Evolutionary conservation across 257 asterid species (phyloP).

Genomic region (Ocimum tenuiflorum): DNA sequence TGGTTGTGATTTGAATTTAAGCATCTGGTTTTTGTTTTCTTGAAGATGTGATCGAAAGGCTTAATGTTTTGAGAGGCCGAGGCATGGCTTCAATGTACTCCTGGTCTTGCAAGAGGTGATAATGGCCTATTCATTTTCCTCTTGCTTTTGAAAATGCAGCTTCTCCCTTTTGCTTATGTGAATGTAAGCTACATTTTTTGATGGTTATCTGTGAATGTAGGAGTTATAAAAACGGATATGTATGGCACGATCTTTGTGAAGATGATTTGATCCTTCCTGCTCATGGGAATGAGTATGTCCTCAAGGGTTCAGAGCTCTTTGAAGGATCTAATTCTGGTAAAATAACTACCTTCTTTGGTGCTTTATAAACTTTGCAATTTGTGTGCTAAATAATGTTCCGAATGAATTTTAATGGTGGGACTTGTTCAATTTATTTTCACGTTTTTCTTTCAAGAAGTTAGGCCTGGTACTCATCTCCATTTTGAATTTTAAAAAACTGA

Average conservation of each 20-base stretch:
- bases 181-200: background rate
- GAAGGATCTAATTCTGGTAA: constrained; percentile 57
- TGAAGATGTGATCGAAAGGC: constrained; percentile 87
- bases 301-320: constrained; percentile 91
- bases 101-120: constrained; percentile 99
- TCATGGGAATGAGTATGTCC: constrained; percentile 83
- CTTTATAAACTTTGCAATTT: background rate
- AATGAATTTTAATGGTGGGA: background rate
- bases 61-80: constrained; percentile 76
- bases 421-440: constrained; percentile 5
- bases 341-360: background rate
- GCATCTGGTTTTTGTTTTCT: constrained; percentile 12
- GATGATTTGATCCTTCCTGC: constrained; percentile 89
- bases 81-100: constrained; percentile 91
- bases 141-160: constrained; percentile 3
- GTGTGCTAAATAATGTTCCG: background rate
- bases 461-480: background rate
- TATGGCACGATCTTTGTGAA: constrained; percentile 90
- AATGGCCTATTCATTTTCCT: background rate
- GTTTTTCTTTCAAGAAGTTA: background rate
- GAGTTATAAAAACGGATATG: constrained; percentile 84
- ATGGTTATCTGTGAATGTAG: constrained; percentile 33
- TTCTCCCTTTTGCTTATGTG: background rate
- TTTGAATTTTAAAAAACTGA: background rate
- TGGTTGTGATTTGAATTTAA: background rate